Evolutionary conservation across 805 yeast species (phyloP).

Genomic region (Candida berthetii): DNA sequence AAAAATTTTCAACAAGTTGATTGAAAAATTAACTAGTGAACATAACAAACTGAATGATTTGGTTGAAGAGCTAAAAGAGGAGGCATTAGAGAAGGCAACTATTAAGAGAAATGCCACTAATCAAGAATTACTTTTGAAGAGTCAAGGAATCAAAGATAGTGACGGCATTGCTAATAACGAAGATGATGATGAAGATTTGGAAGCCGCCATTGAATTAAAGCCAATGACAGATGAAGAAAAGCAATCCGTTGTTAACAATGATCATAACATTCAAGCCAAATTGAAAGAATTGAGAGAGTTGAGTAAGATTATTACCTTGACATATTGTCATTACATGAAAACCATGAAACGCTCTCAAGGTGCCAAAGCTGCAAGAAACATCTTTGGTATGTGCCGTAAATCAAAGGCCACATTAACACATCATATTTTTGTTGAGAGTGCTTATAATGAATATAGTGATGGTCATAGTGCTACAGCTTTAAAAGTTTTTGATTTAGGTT

Average conservation of each 20-base stretch:
- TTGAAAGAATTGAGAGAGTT: conserved; percentile 14
- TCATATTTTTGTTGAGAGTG: conserved; percentile 77
- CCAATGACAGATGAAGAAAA: conserved; percentile 13
- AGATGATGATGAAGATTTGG: conserved; percentile 10
- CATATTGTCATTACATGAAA: conserved; percentile 66
- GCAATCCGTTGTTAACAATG: conserved; percentile 7
- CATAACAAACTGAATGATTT: conserved; percentile 22
- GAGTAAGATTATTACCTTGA: conserved; percentile 47
- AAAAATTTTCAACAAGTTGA: conserved; percentile 41
- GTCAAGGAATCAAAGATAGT: conserved; percentile 1
- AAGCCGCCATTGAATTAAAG: conserved; percentile 6
- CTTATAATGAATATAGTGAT: conserved; percentile 69
- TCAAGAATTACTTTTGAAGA: background rate
- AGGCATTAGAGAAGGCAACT: conserved; percentile 8
- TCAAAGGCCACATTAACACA: conserved; percentile 48
- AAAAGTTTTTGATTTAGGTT: conserved; percentile 74
- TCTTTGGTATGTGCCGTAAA: conserved; percentile 66
- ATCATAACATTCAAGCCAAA: conserved; percentile 9
- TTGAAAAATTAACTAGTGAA: conserved; percentile 35
- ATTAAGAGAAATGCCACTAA: conserved; percentile 1
- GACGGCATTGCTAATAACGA: conserved; percentile 1
- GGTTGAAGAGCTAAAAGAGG: conserved; percentile 12
- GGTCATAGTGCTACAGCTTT: conserved; percentile 64
- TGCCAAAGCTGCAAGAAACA: conserved; percentile 62
- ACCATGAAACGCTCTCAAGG: conserved; percentile 64